These are phyloP conservation scores for Penicillium herquei DNA, from an alignment of 495 filamentous ascomycete genomes.

Conservation along the genomic window DNA sequence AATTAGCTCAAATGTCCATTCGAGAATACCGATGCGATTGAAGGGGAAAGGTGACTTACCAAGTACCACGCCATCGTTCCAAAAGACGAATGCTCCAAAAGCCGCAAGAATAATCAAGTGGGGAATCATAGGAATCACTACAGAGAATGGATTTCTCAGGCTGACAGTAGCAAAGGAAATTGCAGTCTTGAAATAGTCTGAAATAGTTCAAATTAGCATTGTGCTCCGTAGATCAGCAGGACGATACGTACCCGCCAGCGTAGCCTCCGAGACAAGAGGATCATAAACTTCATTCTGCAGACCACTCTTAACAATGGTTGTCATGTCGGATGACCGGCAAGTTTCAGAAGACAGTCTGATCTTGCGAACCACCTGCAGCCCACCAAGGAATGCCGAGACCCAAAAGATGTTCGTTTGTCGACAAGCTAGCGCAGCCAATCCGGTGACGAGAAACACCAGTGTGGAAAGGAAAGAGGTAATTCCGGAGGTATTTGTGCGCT, in stretches of 20 bases:
- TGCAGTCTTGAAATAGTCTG: constrained; percentile 60
- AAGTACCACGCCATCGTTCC: constrained; percentile 90
- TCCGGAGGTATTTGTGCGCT: constrained; percentile 18
- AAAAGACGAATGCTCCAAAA: constrained; percentile 74
- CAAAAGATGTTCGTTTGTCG: constrained; percentile 97
- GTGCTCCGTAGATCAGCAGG: neutral
- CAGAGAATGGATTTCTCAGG: constrained; percentile 46
- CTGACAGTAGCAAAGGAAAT: constrained; percentile 60
- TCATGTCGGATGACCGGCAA: constrained; percentile 21
- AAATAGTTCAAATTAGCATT: constrained; percentile 20
- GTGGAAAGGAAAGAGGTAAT: constrained; percentile 16
- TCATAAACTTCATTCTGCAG: constrained; percentile 64
- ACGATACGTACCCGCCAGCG: constrained; percentile 51
- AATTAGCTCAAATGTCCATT: neutral
- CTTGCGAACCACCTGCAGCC: constrained; percentile 59
- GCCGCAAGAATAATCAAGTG: constrained; percentile 64
- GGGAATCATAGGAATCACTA: constrained; percentile 56
- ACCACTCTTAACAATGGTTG: constrained; percentile 29
- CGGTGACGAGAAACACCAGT: constrained; percentile 49
- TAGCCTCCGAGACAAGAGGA: constrained; percentile 53
- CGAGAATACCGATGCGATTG: neutral
- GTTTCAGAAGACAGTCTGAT: constrained; percentile 28
- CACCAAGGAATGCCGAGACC: constrained; percentile 84
- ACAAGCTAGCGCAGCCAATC: constrained; percentile 65
- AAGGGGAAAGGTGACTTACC: constrained; percentile 46